Evolutionary conservation across 2,329 filamentous ascomycete genomes (phyloP), one percentile per base, ranked within the genome.

Genomic region (Pezicula neosporulosa): DNA sequence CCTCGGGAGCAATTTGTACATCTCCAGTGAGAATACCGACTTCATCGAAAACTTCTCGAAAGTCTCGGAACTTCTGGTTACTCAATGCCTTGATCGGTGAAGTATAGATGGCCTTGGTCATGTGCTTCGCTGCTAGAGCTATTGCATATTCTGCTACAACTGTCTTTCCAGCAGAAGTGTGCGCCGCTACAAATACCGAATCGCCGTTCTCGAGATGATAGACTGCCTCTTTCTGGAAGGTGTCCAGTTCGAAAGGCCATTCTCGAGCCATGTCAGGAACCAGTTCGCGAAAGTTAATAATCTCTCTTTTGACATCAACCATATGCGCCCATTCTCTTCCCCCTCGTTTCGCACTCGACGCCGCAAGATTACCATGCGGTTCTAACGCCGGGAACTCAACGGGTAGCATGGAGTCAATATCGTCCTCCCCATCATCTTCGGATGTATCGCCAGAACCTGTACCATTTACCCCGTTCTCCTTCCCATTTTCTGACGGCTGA

Each of bases 31-130:
- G 72, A 57, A 99, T 97, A 15, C 94, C 94, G 16, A 99, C 94
- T 69, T 99, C 94, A 53, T 96, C 91, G 63, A 99, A 99, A 0
- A 83, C 85, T 50, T 85, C 81, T 51, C 91, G 83, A 68, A 99
- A 99, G 67, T 99, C 94, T 57, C 94, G 84, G 70, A 97, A 99
- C 69, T 99, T 99, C 66, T 99, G 94, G 66, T 99, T 99, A 71
- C 94, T 97, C 51, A 99, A 75, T 2, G 94, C 94, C 69, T 99
- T 99, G 75, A 99, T 99, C 0, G 94, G 94, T 0, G 94, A 97
- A 0, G 94, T 99, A 68, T 99, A 99, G 57, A 99, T 99, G 19
- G 94, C 93, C 69, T 99, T 99, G 8, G 94, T 99, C 93, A 97
- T 97, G 68, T 99, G 94, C 66, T 93, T 95, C n/a, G 90, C 87